Evolutionary conservation across 108 stramenopile genomes (phyloP).

Genomic region (Stephanodiscus minutulus): DNA sequence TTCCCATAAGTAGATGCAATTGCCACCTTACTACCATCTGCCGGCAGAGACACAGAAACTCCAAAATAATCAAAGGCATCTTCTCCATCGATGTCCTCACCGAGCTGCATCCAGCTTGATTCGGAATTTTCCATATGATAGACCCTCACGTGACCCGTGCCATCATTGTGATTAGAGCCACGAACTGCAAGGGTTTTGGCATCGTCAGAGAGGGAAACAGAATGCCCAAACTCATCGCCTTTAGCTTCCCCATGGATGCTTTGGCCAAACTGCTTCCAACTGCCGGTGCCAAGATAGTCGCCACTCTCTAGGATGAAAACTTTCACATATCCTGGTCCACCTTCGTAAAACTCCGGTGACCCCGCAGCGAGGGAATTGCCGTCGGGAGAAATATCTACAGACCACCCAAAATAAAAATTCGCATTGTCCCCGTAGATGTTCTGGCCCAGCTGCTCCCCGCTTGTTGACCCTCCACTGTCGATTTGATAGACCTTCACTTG

Average conservation of each 20-base stretch:
- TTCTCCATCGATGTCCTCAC: conserved; percentile 3
- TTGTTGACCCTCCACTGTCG: neutral
- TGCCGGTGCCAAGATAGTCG: neutral
- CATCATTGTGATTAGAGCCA: neutral
- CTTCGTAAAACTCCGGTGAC: neutral
- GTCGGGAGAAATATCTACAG: conserved; percentile 5
- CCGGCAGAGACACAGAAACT: conserved; percentile 1
- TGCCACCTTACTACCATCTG: conserved; percentile 15
- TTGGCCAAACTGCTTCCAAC: conserved; percentile 20
- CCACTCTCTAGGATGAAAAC: neutral
- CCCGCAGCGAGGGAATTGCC: conserved; percentile 11
- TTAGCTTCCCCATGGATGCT: conserved; percentile 11
- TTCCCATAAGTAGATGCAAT: conserved; percentile 9
- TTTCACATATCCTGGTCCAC: neutral
- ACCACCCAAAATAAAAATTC: neutral
- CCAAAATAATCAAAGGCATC: conserved; percentile 3
- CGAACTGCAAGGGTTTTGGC: conserved; percentile 10
- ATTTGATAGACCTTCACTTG: conserved; percentile 13
- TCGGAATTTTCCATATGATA: neutral
- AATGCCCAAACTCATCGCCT: conserved; percentile 11
- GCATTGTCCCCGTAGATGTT: neutral
- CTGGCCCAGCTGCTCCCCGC: conserved; percentile 1
- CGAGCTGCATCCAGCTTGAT: neutral
- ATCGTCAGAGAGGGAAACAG: conserved; percentile 18
- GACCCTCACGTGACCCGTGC: conserved; percentile 1